Evolutionary conservation across 495 filamentous ascomycete genomes (phyloP), one percentile per base, ranked within the genome.

Genomic region (Parachaetomium inaequale): DNA sequence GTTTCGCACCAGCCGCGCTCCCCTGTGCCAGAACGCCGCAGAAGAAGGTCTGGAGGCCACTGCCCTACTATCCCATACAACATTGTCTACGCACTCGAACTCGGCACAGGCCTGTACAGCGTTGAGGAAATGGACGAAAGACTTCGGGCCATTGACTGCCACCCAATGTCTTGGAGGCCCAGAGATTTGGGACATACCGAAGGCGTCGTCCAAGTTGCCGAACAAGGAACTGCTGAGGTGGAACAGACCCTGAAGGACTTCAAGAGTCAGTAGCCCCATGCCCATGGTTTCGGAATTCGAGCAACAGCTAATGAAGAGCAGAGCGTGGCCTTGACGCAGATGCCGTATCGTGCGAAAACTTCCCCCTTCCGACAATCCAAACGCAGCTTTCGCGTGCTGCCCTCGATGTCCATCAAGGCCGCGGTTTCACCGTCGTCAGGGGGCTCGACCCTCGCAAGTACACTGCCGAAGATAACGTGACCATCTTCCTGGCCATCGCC

Each of bases 401-500:
- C 5, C 32, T 36, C 23, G 63, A 70, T 19, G 57, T 82, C 28
- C 73, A 84, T 51, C 55, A 69, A 38, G 81, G 80, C 12, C 69
- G 67, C 15, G 83, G 83, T 1, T 70, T 84, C 32, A 74, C 69
- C 40, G 73, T 85, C 12, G 62, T 86, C 23, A 75, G 79, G 17
- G 83, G 83, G 0, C 69, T 86, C 7, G 68, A 74, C 11, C 70
- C 76, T 7, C 58, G 70, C 15, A 66, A 64, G 7, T 80, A 78
- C 63, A 68, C 77, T 11, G 65, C 68, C 40, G 74, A 78, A 54
- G 81, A 85, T 31, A 81, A 81, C 50, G 65, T 76, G 17, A 69
- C 76, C 7, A 62, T 84, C 15, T 84, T 81, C 62, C 70, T 83
- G 21, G 83, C 76, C 4, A 64, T 84, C 32, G 73, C 79, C 4